Conservation (phyloP, 768 basidiomycete species). For the Suillus paluster region DNA sequence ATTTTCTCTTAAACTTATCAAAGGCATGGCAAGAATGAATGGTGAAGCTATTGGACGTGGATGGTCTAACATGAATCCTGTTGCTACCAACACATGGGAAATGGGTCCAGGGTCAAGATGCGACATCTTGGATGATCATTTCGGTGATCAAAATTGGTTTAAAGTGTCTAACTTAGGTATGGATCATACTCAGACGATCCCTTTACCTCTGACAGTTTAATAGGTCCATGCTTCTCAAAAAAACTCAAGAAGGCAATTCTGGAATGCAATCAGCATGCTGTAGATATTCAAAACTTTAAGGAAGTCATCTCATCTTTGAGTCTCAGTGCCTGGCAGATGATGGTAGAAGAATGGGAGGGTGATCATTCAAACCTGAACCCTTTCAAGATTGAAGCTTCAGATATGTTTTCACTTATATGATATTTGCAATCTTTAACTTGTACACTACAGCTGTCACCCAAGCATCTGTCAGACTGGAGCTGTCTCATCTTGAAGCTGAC, state of each 20-base stretch:
- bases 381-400: background rate
- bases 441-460: background rate
- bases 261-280: background rate
- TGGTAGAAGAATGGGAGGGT: background rate
- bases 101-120: conserved; percentile 21
- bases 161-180: background rate
- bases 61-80: conserved; percentile 22
- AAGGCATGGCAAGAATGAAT: conserved; percentile 3
- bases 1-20: background rate
- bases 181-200: conserved; percentile 33
- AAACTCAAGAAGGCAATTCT: background rate
- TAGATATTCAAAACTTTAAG: background rate
- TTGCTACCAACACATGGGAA: conserved; percentile 18
- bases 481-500: background rate
- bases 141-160: conserved; percentile 11
- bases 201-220: background rate
- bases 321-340: background rate
- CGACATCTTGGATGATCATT: conserved; percentile 33
- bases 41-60: conserved; percentile 10
- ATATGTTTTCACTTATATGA: background rate
- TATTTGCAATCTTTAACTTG: background rate
- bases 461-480: background rate
- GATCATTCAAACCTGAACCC: background rate
- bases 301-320: background rate
- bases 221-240: background rate